phyloP scores from a whole-genome alignment of 768 basidiomycete species.

The Rhizopogon sp. region DNA sequence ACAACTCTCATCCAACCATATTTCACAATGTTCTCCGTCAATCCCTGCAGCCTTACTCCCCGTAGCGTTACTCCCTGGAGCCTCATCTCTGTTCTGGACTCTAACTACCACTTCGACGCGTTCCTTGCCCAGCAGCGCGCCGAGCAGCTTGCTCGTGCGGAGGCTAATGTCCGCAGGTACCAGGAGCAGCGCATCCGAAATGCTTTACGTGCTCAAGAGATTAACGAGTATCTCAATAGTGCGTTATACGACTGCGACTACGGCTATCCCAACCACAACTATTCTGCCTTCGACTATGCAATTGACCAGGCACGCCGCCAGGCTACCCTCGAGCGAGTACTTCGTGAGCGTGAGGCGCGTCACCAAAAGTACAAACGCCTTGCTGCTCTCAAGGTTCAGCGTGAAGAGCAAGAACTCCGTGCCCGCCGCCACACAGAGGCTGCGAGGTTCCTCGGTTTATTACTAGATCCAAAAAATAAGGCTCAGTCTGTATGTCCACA shows the following conservation, averaged over 20 bases:
- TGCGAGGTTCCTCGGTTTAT: not conserved
- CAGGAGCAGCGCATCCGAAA: slow-evolving; percentile 3
- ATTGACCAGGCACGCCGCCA: not conserved
- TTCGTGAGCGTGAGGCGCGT: not conserved
- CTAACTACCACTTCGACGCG: not conserved
- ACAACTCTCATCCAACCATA: not conserved
- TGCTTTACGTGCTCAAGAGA: not conserved
- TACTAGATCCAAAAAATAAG: not conserved
- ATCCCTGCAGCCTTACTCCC: too few relatives aligned
- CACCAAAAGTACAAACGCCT: not conserved
- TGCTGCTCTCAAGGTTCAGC: not conserved
- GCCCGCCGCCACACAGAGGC: not conserved
- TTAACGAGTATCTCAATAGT: not conserved
- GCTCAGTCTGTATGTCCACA: not conserved
- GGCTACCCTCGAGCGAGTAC: not conserved
- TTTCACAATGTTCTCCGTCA: slow-evolving; percentile 8
- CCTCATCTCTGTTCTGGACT: slow-evolving; percentile 1
- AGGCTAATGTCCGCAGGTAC: slow-evolving; percentile 1
- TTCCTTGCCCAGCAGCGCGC: slow-evolving; percentile 24
- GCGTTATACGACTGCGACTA: not conserved
- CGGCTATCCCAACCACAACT: not conserved
- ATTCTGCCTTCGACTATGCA: not conserved
- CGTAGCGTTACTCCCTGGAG: too few relatives aligned
- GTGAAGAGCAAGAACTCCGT: not conserved
- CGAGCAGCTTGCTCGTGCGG: slow-evolving; percentile 3